Conservation (phyloP, 306 rosid genomes). For the Adenanthera pavonina region DNA sequence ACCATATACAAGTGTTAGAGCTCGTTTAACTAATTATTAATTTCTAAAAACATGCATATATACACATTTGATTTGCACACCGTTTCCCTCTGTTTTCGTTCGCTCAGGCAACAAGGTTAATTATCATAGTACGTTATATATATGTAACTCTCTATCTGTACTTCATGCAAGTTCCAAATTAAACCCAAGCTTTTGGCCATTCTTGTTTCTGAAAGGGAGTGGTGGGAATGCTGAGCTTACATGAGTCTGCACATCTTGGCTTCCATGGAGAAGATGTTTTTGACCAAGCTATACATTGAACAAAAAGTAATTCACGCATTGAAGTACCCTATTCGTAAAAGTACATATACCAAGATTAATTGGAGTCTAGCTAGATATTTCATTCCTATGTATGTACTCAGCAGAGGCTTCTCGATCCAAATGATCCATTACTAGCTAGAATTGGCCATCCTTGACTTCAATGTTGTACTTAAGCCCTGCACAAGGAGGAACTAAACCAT, state of each 20-base stretch:
- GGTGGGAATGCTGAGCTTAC: no score
- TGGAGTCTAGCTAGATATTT: constrained; percentile 4
- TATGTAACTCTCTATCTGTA: neutral
- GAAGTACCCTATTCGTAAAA: constrained; percentile 26
- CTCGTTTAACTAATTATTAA: no score
- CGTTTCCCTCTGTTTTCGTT: constrained; percentile 49
- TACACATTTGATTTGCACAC: no score
- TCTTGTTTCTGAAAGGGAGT: no score
- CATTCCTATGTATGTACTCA: constrained; percentile 2
- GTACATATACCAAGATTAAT: neutral
- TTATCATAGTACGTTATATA: constrained; percentile 11
- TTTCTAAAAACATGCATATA: no score
- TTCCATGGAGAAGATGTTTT: no score
- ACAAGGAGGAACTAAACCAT: constrained; percentile 21
- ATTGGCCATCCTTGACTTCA: neutral
- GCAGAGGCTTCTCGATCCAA: neutral
- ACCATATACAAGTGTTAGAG: no score
- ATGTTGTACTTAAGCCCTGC: neutral
- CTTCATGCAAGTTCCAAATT: neutral
- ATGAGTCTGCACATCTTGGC: no score
- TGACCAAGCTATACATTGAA: constrained; percentile 10
- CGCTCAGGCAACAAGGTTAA: constrained; percentile 43
- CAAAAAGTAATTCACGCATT: neutral
- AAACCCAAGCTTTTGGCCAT: neutral
- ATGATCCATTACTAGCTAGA: constrained; percentile 24